These are phyloP conservation scores for Senna tora DNA, from an alignment of 306 rosid species.

Conservation along the genomic window DNA sequence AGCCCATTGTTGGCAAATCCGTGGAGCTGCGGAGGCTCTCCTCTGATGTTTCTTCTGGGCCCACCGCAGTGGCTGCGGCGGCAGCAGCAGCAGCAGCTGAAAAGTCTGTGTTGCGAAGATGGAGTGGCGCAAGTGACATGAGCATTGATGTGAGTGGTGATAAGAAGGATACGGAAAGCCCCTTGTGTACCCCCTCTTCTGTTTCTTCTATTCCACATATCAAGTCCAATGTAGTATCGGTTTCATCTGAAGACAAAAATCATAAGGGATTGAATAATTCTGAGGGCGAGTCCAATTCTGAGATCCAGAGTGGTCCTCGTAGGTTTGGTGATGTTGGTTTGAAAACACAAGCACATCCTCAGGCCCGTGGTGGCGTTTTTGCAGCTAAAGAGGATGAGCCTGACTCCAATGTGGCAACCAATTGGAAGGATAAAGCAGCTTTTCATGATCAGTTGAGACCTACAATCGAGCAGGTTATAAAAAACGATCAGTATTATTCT, in stretches of 20 bases:
- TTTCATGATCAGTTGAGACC: conserved; percentile 39
- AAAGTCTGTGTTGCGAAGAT: conserved; percentile 72
- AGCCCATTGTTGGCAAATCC: conserved; percentile 66
- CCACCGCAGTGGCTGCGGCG: conserved; percentile 20
- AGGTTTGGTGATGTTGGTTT: conserved; percentile 38
- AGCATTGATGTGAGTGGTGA: conserved; percentile 83
- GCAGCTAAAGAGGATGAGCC: conserved; percentile 41
- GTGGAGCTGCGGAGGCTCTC: conserved; percentile 77
- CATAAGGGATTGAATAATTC: conserved; percentile 40
- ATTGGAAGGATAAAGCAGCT: conserved; percentile 51
- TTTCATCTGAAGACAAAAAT: conserved; percentile 48
- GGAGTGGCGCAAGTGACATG: conserved; percentile 98
- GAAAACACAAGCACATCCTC: conserved; percentile 42
- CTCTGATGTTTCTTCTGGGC: conserved; percentile 60
- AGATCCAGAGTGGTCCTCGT: conserved; percentile 32
- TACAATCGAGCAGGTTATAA: conserved; percentile 41
- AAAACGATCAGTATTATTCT: conserved; percentile 57
- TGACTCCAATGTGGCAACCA: conserved; percentile 33
- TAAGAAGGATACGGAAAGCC: conserved; percentile 69
- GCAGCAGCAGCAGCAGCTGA: conserved; percentile 25
- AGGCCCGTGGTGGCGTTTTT: conserved; percentile 21
- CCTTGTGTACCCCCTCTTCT: conserved; percentile 66
- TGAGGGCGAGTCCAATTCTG: conserved; percentile 30
- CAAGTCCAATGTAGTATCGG: conserved; percentile 30
- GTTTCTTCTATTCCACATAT: conserved; percentile 47